Conservation (phyloP, 2,329 filamentous ascomycete species). For the Lasiodiplodia gonubiensis region DNA sequence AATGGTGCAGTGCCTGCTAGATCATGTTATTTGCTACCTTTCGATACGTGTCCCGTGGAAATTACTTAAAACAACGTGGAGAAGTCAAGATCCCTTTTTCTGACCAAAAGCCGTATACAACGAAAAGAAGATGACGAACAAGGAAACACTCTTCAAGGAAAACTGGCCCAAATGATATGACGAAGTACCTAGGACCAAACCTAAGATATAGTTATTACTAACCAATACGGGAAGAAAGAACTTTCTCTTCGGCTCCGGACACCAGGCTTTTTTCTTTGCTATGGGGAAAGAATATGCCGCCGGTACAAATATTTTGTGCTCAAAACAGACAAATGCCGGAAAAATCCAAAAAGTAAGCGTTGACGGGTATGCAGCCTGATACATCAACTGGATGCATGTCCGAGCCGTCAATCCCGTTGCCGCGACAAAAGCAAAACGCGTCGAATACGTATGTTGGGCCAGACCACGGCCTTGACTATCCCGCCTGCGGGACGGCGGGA, state of each 20-base stretch:
- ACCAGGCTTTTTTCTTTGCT: constrained; percentile 26
- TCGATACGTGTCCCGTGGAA: constrained; percentile 10
- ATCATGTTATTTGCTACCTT: constrained; percentile 26
- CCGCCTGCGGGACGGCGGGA: constrained; percentile 21
- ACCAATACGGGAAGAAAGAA: constrained; percentile 22
- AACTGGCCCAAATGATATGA: not conserved
- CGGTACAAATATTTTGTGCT: constrained; percentile 24
- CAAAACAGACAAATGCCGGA: not conserved
- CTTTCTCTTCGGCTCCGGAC: constrained; percentile 26
- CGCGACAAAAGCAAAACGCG: constrained; percentile 13
- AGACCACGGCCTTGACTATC: constrained; percentile 20
- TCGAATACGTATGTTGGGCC: constrained; percentile 8
- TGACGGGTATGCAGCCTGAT: not conserved
- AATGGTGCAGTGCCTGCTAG: constrained; percentile 5
- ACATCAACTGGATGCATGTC: not conserved
- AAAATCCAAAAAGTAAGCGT: not conserved
- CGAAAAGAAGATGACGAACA: not conserved
- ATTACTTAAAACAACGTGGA: constrained; percentile 4
- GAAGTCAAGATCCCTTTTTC: constrained; percentile 11
- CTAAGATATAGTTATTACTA: constrained; percentile 24
- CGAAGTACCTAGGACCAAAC: constrained; percentile 13
- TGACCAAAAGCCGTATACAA: constrained; percentile 15
- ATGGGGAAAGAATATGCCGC: constrained; percentile 22
- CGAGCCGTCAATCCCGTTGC: not conserved
- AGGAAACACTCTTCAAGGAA: constrained; percentile 7